A percentile compares a stretch with the other conserved stretches of the same genome.
phyloP scores from a whole-genome alignment of 2,329 filamentous ascomycete genomes.

The Alternaria ethzedia region DNA sequence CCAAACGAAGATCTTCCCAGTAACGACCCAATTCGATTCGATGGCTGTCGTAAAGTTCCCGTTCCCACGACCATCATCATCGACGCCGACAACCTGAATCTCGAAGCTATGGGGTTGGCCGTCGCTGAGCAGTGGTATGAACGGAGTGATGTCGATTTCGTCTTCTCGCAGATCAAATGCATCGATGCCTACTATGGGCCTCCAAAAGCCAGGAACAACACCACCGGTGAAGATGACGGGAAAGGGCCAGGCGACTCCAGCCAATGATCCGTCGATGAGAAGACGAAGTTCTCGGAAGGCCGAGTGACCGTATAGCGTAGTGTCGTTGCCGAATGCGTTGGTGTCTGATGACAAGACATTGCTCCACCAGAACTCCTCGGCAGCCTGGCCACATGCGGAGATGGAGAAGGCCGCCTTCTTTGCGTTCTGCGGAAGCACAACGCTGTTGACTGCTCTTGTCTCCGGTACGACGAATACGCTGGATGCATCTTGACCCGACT shows the following conservation, averaged over 20 bases:
- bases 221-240: constrained; percentile 84
- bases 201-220: constrained; percentile 76
- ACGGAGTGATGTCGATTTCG: constrained; percentile 82
- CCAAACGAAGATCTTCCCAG: constrained; percentile 83
- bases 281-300: constrained; percentile 82
- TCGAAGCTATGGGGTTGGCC: constrained; percentile 69
- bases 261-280: constrained; percentile 73
- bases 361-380: constrained; percentile 86
- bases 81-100: constrained; percentile 70
- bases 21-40: constrained; percentile 75
- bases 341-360: constrained; percentile 72
- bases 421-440: constrained; percentile 70
- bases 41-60: constrained; percentile 62
- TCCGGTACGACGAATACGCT: constrained; percentile 73
- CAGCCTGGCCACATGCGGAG: constrained; percentile 76
- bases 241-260: constrained; percentile 81
- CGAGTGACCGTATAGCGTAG: constrained; percentile 69
- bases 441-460: constrained; percentile 64
- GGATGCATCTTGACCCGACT: constrained; percentile 57
- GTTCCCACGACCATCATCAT: constrained; percentile 60
- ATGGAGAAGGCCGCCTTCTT: constrained; percentile 75
- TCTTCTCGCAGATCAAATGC: constrained; percentile 80
- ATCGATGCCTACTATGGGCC: constrained; percentile 78
- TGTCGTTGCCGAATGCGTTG: constrained; percentile 64
- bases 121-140: constrained; percentile 72